phyloP scores from a whole-genome alignment of 2,329 filamentous ascomycete genomes.

The Calonectria montana region DNA sequence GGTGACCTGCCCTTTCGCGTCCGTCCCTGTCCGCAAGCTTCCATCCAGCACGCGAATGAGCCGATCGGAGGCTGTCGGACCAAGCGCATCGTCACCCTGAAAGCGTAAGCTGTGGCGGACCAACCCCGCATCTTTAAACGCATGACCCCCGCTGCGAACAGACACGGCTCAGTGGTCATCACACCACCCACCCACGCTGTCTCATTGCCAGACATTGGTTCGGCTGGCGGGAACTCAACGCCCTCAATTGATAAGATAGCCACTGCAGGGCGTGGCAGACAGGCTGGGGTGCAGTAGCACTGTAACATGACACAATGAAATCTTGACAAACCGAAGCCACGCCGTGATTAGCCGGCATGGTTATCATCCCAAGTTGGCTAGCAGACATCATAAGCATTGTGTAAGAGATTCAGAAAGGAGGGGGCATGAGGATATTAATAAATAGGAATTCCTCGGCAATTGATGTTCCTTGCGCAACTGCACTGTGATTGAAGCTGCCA shows the following conservation, averaged over 20 bases:
- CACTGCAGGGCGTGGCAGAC: conserved; percentile 6
- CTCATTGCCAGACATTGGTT: neutral
- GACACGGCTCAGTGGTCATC: neutral
- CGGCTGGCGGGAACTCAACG: neutral
- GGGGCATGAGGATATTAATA: neutral
- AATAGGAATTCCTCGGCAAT: neutral
- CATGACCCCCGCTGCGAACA: conserved; percentile 1
- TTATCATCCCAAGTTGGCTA: neutral
- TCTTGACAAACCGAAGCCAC: neutral
- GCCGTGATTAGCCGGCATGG: neutral
- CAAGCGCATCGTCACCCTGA: neutral
- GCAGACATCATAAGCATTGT: neutral
- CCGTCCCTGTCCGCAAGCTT: neutral
- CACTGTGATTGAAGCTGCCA: neutral
- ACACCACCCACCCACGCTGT: neutral
- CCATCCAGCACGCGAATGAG: neutral
- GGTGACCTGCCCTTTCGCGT: no score
- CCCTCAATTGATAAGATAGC: neutral
- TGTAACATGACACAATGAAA: neutral
- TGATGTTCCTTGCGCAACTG: neutral
- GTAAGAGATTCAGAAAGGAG: neutral
- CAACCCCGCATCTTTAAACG: neutral
- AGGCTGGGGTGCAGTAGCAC: neutral
- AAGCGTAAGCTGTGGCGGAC: neutral
- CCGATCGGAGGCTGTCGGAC: neutral